Conservation (phyloP, 2,329 filamentous ascomycete genomes). For the Aspergillus pseudotamarii region DNA sequence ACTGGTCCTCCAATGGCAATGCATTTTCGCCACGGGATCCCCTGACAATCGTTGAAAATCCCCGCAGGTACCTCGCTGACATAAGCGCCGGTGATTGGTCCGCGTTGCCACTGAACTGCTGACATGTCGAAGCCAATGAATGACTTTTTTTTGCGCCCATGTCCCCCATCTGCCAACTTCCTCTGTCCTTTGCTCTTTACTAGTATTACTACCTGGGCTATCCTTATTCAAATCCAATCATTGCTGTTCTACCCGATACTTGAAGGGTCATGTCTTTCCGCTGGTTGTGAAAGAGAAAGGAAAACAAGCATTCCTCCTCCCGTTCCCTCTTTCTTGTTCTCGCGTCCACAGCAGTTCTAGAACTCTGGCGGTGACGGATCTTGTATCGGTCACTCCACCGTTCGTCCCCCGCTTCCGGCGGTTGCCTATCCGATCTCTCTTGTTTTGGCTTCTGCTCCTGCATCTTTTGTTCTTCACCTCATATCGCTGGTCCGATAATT, state of each 20-base stretch:
- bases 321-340: background rate
- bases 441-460: background rate
- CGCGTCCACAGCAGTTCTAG: constrained; percentile 13
- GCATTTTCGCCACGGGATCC: background rate
- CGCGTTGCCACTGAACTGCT: constrained; percentile 8
- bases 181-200: background rate
- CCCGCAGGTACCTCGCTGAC: constrained; percentile 15
- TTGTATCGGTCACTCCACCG: constrained; percentile 12
- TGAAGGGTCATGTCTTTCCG: constrained; percentile 8
- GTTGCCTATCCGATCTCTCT: constrained; percentile 7
- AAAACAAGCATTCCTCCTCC: background rate
- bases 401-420: constrained; percentile 13
- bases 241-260: background rate
- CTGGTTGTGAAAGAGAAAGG: constrained; percentile 15
- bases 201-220: background rate
- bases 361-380: constrained; percentile 15
- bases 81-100: constrained; percentile 18
- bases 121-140: constrained; percentile 10
- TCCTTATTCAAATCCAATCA: background rate
- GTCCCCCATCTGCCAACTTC: background rate
- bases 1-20: background rate
- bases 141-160: background rate
- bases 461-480: background rate
- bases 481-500: constrained; percentile 16
- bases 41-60: constrained; percentile 3